A percentile compares a stretch with the other conserved stretches of the same genome.
Conservation (phyloP, 495 filamentous ascomycete species). For the Tuber umbilicatum region DNA sequence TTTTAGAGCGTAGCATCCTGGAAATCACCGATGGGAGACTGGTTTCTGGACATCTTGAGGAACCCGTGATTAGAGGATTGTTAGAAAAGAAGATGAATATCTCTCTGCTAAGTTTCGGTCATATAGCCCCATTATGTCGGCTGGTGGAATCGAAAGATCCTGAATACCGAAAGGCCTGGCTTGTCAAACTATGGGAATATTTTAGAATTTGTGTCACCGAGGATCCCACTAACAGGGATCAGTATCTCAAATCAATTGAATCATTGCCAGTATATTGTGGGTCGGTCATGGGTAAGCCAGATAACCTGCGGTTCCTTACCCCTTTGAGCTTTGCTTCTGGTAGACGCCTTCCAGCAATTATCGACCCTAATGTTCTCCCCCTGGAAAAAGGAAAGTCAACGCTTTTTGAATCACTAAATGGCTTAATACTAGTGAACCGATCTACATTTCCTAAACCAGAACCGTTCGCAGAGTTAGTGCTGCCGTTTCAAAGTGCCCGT, state of each 20-base stretch:
- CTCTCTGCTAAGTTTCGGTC: constrained; percentile 14
- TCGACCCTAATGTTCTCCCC: not conserved
- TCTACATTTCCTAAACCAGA: constrained; percentile 16
- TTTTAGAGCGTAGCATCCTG: constrained; percentile 10
- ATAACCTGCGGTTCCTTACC: not conserved
- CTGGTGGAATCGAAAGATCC: constrained; percentile 1
- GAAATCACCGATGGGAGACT: constrained; percentile 7
- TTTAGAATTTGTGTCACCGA: not conserved
- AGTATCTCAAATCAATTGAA: constrained; percentile 7
- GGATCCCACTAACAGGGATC: not conserved
- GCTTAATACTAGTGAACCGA: constrained; percentile 18
- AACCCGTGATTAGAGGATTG: not conserved
- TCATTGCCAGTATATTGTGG: constrained; percentile 25
- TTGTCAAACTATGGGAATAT: constrained; percentile 25
- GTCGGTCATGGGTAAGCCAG: constrained; percentile 7
- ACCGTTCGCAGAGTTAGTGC: constrained; percentile 5
- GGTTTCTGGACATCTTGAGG: not conserved
- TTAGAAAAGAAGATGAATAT: constrained; percentile 14
- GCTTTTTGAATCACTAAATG: constrained; percentile 6
- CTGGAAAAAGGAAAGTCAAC: not conserved
- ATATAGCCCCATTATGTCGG: constrained; percentile 19
- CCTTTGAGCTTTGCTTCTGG: not conserved
- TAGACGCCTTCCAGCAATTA: not conserved
- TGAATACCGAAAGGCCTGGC: constrained; percentile 15
- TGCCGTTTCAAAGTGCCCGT: not conserved